Evolutionary conservation across 2,329 filamentous ascomycete species (phyloP).

Genomic region (Phaeosphaeriaceae sp.): DNA sequence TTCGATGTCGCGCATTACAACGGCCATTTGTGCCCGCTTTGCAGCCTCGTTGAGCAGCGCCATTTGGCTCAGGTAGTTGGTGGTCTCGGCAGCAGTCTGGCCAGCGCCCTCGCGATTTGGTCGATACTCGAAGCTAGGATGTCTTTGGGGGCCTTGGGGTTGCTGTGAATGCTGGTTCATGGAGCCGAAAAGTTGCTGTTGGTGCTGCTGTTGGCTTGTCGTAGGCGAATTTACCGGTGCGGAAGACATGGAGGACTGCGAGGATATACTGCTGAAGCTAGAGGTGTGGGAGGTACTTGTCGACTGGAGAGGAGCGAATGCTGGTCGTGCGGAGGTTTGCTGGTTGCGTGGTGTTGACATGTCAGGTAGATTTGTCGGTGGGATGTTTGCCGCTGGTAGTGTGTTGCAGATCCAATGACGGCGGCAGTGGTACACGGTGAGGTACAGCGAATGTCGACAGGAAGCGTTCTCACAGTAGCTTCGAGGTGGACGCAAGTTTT

Average conservation of each 20-base stretch:
- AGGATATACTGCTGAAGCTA: constrained; percentile 53
- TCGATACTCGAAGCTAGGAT: constrained; percentile 43
- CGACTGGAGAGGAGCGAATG: constrained; percentile 47
- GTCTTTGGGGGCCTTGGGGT: constrained; percentile 32
- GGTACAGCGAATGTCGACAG: neutral
- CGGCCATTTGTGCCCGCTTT: constrained; percentile 89
- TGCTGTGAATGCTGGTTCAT: constrained; percentile 35
- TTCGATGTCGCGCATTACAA: constrained; percentile 86
- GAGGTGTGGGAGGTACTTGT: constrained; percentile 33
- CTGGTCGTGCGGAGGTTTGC: constrained; percentile 33
- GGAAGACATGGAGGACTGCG: constrained; percentile 42
- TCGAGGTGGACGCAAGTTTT: constrained; percentile 8
- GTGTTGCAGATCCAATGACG: constrained; percentile 3
- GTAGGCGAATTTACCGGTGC: constrained; percentile 47
- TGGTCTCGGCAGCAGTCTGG: constrained; percentile 55
- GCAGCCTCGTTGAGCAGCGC: constrained; percentile 90
- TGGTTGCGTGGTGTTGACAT: constrained; percentile 36
- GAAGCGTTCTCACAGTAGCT: neutral
- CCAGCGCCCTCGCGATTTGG: constrained; percentile 46
- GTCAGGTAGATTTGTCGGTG: constrained; percentile 2
- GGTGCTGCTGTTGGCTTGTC: constrained; percentile 40
- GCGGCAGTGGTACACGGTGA: neutral
- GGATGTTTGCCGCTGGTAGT: neutral
- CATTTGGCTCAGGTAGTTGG: constrained; percentile 78
- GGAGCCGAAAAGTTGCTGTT: constrained; percentile 42